These are phyloP conservation scores for Cordyceps fumosorosea DNA, from an alignment of 2,329 filamentous ascomycete species.

Conservation along the genomic window DNA sequence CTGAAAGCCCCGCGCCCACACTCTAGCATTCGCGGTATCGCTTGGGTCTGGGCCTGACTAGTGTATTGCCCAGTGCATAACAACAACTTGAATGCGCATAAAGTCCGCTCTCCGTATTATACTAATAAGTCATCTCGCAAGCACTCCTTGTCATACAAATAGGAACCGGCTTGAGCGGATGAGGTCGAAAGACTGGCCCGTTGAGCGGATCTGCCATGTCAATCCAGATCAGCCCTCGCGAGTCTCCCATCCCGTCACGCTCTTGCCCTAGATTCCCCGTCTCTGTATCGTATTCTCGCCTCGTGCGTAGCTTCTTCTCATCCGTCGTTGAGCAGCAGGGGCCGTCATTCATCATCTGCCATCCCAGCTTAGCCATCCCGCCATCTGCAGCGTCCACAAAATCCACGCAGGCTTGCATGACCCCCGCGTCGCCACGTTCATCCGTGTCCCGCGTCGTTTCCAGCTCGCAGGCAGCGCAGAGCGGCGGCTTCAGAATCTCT, in stretches of 20 bases:
- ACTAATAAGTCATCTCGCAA: background rate
- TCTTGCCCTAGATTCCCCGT: constrained; percentile 17
- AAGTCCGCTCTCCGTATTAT: background rate
- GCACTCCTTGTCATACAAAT: constrained; percentile 26
- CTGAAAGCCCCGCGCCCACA: too few relatives aligned
- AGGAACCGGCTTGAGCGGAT: constrained; percentile 45
- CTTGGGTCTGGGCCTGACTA: background rate
- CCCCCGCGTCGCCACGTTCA: constrained; percentile 16
- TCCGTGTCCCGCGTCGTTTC: constrained; percentile 32
- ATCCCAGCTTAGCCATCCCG: constrained; percentile 38
- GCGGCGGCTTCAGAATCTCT: constrained; percentile 41
- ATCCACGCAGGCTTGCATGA: constrained; percentile 36
- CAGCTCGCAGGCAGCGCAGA: constrained; percentile 42
- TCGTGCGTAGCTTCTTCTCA: background rate
- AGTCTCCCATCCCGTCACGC: background rate
- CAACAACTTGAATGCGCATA: background rate
- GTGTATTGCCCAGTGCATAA: background rate
- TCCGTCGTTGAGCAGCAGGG: background rate
- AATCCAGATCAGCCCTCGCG: constrained; percentile 37
- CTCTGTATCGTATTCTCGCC: background rate
- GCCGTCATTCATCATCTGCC: constrained; percentile 23
- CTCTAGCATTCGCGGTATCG: too few relatives aligned
- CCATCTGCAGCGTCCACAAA: constrained; percentile 39
- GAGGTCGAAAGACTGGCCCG: constrained; percentile 39
- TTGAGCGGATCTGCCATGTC: constrained; percentile 43